A percentile compares a stretch with the other conserved stretches of the same genome.
These are phyloP conservation scores for Hansenula anomala DNA, from an alignment of 1,139 yeast genomes.

Conservation along the genomic window DNA sequence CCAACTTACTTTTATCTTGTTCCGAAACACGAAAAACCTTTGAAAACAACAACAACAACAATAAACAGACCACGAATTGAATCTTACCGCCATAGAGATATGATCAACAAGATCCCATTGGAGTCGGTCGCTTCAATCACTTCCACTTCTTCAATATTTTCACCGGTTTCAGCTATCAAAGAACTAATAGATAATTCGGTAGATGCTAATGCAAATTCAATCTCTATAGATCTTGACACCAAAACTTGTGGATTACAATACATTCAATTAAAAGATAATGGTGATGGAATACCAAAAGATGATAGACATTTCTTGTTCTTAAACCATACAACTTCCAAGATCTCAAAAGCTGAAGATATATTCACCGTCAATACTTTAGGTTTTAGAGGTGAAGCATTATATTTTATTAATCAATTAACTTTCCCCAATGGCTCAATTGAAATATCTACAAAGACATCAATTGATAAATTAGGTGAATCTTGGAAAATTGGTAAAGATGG, in stretches of 20 bases:
- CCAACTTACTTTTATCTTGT: no score
- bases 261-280: slow-evolving; percentile 61
- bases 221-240: slow-evolving; percentile 54
- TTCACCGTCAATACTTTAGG: slow-evolving; percentile 45
- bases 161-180: slow-evolving; percentile 43
- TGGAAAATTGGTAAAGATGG: slow-evolving; percentile 34
- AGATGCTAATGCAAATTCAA: slow-evolving; percentile 53
- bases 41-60: no score
- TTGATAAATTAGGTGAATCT: slow-evolving; percentile 27
- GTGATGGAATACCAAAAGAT: slow-evolving; percentile 47
- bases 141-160: slow-evolving; percentile 21
- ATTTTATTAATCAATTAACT: slow-evolving; percentile 46
- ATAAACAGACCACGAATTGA: no score
- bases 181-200: slow-evolving; percentile 69
- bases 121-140: not conserved
- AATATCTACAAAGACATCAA: slow-evolving; percentile 27
- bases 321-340: slow-evolving; percentile 60
- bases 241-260: slow-evolving; percentile 48
- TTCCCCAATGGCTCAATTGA: slow-evolving; percentile 25
- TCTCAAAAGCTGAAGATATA: slow-evolving; percentile 38
- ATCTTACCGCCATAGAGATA: not conserved
- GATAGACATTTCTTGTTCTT: slow-evolving; percentile 50
- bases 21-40: no score
- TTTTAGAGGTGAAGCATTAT: slow-evolving; percentile 69
- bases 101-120: not conserved